Conservation (phyloP, 352 stramenopile species). For the Globisporangium heterothallicum region DNA sequence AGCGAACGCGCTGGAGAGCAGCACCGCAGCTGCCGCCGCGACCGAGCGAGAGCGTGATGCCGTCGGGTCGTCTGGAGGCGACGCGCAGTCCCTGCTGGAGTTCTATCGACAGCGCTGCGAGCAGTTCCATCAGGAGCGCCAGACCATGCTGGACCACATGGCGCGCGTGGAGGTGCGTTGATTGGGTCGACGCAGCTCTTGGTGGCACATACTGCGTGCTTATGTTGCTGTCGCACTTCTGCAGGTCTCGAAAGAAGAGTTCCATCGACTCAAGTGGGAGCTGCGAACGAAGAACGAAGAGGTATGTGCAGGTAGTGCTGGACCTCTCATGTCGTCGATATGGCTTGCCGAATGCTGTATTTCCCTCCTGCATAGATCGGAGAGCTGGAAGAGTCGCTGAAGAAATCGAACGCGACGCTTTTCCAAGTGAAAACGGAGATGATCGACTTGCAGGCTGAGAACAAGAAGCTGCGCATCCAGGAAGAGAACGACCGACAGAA, state of each 20-base stretch:
- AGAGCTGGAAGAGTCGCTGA: slow-evolving; percentile 54
- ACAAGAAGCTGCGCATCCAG: slow-evolving; percentile 64
- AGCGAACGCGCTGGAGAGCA: slow-evolving; percentile 5
- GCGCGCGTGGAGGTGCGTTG: slow-evolving; percentile 47
- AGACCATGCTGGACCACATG: slow-evolving; percentile 44
- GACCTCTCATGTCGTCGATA: neutral
- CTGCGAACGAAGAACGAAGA: slow-evolving; percentile 58
- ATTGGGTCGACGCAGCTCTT: too few species aligned
- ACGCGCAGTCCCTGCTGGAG: slow-evolving; percentile 29
- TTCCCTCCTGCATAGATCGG: slow-evolving; percentile 26
- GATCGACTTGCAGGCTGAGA: slow-evolving; percentile 58
- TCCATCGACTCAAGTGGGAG: slow-evolving; percentile 72
- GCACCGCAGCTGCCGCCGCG: neutral
- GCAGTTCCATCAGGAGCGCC: slow-evolving; percentile 58
- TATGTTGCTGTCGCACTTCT: neutral
- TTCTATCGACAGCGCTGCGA: slow-evolving; percentile 67
- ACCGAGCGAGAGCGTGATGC: slow-evolving; percentile 1
- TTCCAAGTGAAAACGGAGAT: slow-evolving; percentile 62
- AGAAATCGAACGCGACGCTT: slow-evolving; percentile 45
- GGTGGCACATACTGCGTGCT: slow-evolving; percentile 5
- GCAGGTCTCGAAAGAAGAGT: slow-evolving; percentile 72
- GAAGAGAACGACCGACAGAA: slow-evolving; percentile 70
- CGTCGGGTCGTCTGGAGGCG: slow-evolving; percentile 9
- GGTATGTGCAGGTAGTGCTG: slow-evolving; percentile 16
- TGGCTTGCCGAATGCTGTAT: neutral